Evolutionary conservation across 2,329 filamentous ascomycete species (phyloP), one percentile per base, ranked within the genome.

Genomic region (Orbilia blumenaviensis): DNA sequence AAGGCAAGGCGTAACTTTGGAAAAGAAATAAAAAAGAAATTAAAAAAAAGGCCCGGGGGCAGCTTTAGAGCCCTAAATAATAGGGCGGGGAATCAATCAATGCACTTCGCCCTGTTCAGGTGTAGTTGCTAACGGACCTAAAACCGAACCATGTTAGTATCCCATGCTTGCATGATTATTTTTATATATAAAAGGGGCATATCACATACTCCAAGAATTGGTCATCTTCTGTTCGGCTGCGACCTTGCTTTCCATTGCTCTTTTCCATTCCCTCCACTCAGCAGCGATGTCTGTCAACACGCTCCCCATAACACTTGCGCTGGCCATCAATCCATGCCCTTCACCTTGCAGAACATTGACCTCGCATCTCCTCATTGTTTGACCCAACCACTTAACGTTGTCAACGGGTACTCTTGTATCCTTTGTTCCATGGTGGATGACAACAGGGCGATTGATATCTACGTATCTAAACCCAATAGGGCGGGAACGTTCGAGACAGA

Each of bases 391-490:
- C 78, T 91, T 88, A 21, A 97, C 93, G 81, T 99, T 99, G 69
- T 97, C 95, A 12, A 97, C 91, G 0, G 95, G 95, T 0, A 99
- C 95, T 23, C 95, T 88, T 5, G 91, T 93, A 81, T 99, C 95
- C 80, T 92, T 90, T 81, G 89, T 92, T 38, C 95, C 95, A 82
- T 99, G 95, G 81, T 97, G 94, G 78, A 99, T 97, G 23, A 97
- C 91, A 0, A 98, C 92, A 0, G 92, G 89, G 7, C 93, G 89
- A 4, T 91, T 96, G 79, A 99, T 97, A 81, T 99, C 95, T 16
- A 97, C 94, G 81, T 99, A 99, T 58, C 94, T 89, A 84, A 99
- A 99, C 0, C 95, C 95, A 80, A 99, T 97, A 0, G 92, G 90
- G 80, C 96, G 93, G 27, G 92, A 88, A 21, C 95, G 89, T 83